Conservation (phyloP, 2,329 filamentous ascomycete species). For the Zymoseptoria brevis region DNA sequence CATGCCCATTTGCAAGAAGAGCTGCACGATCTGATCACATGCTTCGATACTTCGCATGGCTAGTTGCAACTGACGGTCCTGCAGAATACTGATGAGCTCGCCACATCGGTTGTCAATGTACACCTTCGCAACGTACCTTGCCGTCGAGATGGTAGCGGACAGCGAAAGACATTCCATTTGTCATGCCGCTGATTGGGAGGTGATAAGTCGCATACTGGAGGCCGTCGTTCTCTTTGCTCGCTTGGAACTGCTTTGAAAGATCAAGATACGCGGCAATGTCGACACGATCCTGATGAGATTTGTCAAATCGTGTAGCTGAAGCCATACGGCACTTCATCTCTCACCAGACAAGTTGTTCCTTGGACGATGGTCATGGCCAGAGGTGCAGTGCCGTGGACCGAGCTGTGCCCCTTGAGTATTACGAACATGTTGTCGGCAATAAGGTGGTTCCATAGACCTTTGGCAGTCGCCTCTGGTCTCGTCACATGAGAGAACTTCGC, state of each 20-base stretch:
- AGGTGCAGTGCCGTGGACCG: conserved; percentile 12
- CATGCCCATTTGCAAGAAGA: conserved; percentile 22
- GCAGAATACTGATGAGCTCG: background rate
- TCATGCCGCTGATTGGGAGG: conserved; percentile 38
- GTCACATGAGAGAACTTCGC: conserved; percentile 28
- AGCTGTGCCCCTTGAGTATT: conserved; percentile 4
- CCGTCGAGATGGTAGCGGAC: conserved; percentile 34
- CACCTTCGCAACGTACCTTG: conserved; percentile 23
- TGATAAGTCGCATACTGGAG: conserved; percentile 31
- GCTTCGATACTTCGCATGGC: conserved; percentile 19
- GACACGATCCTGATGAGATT: conserved; percentile 23
- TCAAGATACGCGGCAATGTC: conserved; percentile 24
- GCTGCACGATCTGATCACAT: conserved; percentile 17
- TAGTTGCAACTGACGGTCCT: conserved; percentile 28
- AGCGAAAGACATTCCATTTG: conserved; percentile 33
- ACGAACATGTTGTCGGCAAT: conserved; percentile 2
- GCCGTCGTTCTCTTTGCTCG: conserved; percentile 17
- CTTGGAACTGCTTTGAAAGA: conserved; percentile 10
- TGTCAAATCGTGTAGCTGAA: conserved; percentile 1
- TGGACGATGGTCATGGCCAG: conserved; percentile 33
- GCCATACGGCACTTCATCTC: background rate
- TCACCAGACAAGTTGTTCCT: conserved; percentile 36
- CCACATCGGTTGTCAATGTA: background rate
- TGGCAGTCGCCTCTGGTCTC: conserved; percentile 11
- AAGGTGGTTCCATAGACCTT: background rate